phyloP scores from a whole-genome alignment of 2,329 filamentous ascomycete genomes.

The Colletotrichum orchidophilum region DNA sequence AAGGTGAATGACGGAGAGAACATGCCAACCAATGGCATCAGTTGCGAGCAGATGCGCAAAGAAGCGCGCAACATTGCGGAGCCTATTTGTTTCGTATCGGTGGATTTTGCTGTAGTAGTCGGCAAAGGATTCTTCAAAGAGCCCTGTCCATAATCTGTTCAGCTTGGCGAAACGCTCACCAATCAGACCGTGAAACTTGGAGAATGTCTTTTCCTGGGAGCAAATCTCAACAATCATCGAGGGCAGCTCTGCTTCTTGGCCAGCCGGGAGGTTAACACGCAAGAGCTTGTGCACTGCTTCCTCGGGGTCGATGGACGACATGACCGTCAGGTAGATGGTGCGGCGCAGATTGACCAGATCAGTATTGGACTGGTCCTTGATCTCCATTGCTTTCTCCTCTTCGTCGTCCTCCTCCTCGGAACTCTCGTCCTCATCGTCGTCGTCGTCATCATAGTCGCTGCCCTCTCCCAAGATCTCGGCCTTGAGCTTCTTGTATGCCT shows the following conservation, averaged over 20 bases:
- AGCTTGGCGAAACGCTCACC: conserved; percentile 96
- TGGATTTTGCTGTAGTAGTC: conserved; percentile 99
- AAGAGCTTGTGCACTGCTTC: conserved; percentile 98
- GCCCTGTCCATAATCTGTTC: conserved; percentile 91
- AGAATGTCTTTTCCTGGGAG: conserved; percentile 95
- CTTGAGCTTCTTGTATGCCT: conserved; percentile 88
- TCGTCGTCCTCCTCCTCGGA: conserved; percentile 77
- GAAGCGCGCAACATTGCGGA: conserved; percentile 94
- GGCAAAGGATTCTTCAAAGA: conserved; percentile 89
- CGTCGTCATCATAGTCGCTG: conserved; percentile 82
- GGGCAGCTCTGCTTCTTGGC: conserved; percentile 88
- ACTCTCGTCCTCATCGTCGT: conserved; percentile 70
- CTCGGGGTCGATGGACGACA: conserved; percentile 95
- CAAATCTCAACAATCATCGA: conserved; percentile 98
- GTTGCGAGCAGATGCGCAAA: conserved; percentile 91
- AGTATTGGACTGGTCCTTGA: conserved; percentile 97
- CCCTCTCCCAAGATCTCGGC: conserved; percentile 93
- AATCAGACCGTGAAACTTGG: conserved; percentile 95
- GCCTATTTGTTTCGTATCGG: conserved; percentile 92
- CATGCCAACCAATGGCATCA: conserved; percentile 93
- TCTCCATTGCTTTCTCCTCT: conserved; percentile 86
- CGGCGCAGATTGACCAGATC: conserved; percentile 92
- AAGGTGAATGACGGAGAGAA: conserved; percentile 83
- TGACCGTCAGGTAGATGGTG: conserved; percentile 97
- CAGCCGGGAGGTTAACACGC: conserved; percentile 87